Conservation (phyloP, 2,329 filamentous ascomycete genomes). For the Zymoseptoria pseudotritici region DNA sequence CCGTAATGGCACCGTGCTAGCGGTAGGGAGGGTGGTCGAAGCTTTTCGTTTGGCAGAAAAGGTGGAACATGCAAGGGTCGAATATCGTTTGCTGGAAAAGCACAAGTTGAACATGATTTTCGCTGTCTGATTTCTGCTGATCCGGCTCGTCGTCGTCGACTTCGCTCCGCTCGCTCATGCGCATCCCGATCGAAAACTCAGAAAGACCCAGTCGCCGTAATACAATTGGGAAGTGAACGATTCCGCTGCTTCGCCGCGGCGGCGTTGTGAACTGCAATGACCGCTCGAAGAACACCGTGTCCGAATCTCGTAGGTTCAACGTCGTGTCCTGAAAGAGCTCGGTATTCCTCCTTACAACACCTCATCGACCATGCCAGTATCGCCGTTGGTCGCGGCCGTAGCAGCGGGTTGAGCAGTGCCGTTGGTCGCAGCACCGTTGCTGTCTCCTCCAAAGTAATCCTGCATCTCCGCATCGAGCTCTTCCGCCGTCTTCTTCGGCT, state of each 20-base stretch:
- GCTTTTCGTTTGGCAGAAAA: neutral
- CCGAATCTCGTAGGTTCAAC: neutral
- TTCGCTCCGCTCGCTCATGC: conserved; percentile 4
- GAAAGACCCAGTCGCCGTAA: conserved; percentile 5
- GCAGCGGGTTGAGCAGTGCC: conserved; percentile 41
- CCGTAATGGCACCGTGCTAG: neutral
- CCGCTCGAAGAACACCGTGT: neutral
- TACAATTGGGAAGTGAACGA: conserved; percentile 6
- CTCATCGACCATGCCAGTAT: conserved; percentile 49
- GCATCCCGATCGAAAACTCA: conserved; percentile 1
- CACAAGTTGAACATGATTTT: neutral
- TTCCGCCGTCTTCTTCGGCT: conserved; percentile 80
- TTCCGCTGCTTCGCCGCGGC: neutral
- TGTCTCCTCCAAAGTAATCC: conserved; percentile 70
- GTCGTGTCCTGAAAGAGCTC: conserved; percentile 2
- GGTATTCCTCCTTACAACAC: conserved; percentile 38
- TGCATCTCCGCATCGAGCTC: conserved; percentile 97
- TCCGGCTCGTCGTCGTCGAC: conserved; percentile 3
- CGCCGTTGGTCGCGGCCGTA: conserved; percentile 39
- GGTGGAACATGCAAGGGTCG: neutral
- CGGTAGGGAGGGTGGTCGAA: neutral
- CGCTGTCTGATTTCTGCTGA: neutral
- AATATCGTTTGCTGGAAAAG: neutral
- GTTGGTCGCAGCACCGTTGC: conserved; percentile 38
- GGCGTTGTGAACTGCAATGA: neutral